Base-by-base conservation (phyloP, 768 basidiomycete genomes). In the Calocybe indica region DNA sequence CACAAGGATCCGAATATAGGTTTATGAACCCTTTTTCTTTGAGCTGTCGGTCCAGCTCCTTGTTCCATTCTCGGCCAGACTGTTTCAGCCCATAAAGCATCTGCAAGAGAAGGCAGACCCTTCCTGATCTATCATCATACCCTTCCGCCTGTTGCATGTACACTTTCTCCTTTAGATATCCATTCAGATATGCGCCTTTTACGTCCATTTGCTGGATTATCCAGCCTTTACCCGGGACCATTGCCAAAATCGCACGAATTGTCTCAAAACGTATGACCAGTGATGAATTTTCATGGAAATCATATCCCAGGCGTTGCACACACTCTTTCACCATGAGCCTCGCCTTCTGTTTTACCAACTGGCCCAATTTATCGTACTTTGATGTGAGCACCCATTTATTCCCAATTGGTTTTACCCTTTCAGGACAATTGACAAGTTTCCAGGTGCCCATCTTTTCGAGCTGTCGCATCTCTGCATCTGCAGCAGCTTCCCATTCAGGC, bases 311-410 rank as follows among this genome's bases (percentile, higher is more conserved):
- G 5, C 54, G 43, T 54, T 79, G 76, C 0, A 59, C 46, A 57
- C 66, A 72, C 0, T 76, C 69, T 42, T 67, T 56, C 1, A 70
- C 69, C 1, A 75, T 69, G 0, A 78, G 58, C 1, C 68, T 49
- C 2, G 69, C 74, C 53, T 76, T 76, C 64, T 69, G 68, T 5
- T 60, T 53, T 2, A 52, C 46, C 28, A 75, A 57, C 0, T 54
- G 40, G 9, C 74, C 71, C 1, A 53, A 36, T 0, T 59, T 51
- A 47, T 74, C 67, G 28, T 56, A 45, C 53, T 80, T 79, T 30
- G 62, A 50, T 11, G 52, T 52, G 52, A 66, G 77, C 5, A 77
- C 71, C 70, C 71, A 76, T 13, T 65, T 61, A 37, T 52, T 59
- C 2, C 67, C 65, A n/a, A 77, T 58, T 6, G 65, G 31, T 33